Evolutionary conservation across 1,284 basidiomycete genomes (phyloP), one percentile per base, ranked within the genome.

Genomic region (Anthracocystis panici-leucophaei): DNA sequence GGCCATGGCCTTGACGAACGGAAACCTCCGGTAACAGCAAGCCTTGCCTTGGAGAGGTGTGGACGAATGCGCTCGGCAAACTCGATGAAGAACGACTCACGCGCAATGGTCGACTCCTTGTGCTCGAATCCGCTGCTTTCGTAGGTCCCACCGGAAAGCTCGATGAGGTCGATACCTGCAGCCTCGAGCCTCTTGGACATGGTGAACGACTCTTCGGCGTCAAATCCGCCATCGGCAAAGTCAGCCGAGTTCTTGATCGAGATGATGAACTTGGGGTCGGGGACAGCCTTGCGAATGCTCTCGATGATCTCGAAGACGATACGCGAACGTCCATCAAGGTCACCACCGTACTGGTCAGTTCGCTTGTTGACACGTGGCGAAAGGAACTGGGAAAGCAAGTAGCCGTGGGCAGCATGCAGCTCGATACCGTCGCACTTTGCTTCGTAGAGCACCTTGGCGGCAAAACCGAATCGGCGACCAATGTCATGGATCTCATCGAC

Each of bases 191-290:
- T 57, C 29, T 87, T 86, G 2, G 88, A 88, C 90, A 92, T 93
- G 38, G 85, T 84, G 8, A 93, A 85, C 2, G 91, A 91, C 42
- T 89, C 88, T 20, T 88, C 85, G 38, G 86, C 86, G 23, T 71
- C 81, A 42, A 87, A 75, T 18, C 88, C 88, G 5, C 88, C 87
- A 57, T 88, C 86, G 2, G 91, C 87, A 77, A 94, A 97, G 84
- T 97, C 95, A 1, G 91, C 91, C 25, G 92, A 91, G 83, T 95
- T 97, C 80, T 98, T 97, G 84, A 98, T 87, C 1, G 93, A 92
- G 29, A 96, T 79, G 21, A 92, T 87, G 82, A 97, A 97, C 27
- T 88, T 83, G 4, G 83, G 75, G 50, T 77, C 70, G 0, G 90
- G 89, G 3, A 90, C 89, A 1, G 87, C 86, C 5, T 86, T 84